phyloP scores from a whole-genome alignment of 2,329 filamentous ascomycete genomes.

The Epichloe brachyelytri region DNA sequence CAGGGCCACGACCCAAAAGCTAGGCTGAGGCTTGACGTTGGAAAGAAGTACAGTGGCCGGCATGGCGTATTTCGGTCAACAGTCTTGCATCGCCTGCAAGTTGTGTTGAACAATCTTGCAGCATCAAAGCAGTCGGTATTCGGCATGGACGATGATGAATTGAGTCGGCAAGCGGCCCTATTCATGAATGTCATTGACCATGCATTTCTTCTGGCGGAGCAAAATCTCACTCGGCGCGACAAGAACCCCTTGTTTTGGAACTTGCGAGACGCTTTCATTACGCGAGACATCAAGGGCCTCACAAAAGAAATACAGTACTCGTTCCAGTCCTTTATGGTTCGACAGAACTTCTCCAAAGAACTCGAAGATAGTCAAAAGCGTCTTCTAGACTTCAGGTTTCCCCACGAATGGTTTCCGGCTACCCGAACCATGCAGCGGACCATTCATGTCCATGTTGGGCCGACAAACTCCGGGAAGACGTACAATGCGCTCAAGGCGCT shows the following conservation, averaged over 20 bases:
- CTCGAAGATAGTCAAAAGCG: conserved; percentile 46
- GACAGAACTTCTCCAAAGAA: conserved; percentile 40
- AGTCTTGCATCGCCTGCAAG: conserved; percentile 23
- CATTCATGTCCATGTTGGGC: conserved; percentile 86
- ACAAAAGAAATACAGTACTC: conserved; percentile 48
- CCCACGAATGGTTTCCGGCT: conserved; percentile 82
- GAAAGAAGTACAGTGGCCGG: conserved; percentile 13
- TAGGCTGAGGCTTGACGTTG: conserved; percentile 16
- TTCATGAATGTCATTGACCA: conserved; percentile 33
- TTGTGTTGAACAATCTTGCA: conserved; percentile 18
- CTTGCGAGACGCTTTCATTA: conserved; percentile 47
- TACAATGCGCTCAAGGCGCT: conserved; percentile 83
- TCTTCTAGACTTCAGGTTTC: conserved; percentile 74
- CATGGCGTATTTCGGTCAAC: conserved; percentile 22
- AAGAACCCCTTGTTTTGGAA: conserved; percentile 44
- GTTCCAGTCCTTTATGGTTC: conserved; percentile 54
- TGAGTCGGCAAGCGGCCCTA: conserved; percentile 29
- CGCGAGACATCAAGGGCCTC: conserved; percentile 37
- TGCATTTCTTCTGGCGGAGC: conserved; percentile 32
- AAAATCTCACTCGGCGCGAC: conserved; percentile 22
- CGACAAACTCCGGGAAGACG: conserved; percentile 96
- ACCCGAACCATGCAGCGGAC: conserved; percentile 70
- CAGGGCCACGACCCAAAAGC: conserved; percentile 22
- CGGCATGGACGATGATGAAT: conserved; percentile 23
- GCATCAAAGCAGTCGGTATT: conserved; percentile 13